Evolutionary conservation across 371 early-diverging fungal genomes (phyloP), one percentile per base, ranked within the genome.

Genomic region (Nematocida ironsii): DNA sequence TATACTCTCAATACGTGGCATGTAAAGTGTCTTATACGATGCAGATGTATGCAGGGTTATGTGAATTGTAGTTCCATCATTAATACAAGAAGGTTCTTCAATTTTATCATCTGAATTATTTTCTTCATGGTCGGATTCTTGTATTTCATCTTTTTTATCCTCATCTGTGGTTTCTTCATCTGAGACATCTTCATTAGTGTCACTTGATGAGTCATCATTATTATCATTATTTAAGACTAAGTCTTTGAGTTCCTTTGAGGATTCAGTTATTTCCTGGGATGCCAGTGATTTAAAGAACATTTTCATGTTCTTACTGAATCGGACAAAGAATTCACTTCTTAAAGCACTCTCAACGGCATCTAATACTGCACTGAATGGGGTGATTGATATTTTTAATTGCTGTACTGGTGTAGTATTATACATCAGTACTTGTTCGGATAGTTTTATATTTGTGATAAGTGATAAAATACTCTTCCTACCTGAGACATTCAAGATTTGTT

Each of bases 291-390:
- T 68, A 0, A 62, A 44, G 71, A 78, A 68, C 6, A 25, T 42
- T 70, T 82, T 85, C 42, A 87, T 68, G 44, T 83, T 67, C 57
- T 67, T 82, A 27, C 72, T 66, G 64, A 87, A 72, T 5, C 42
- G 13, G 7, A 55, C 40, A 57, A 87, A 72, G 70, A 87, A 87
- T 20, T 69, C 48, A 7, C 67, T 61, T 40, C 82, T 72, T 39
- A 87, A 18, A 2, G 58, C 47, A 9, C 56, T 33, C 6, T 56
- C 64, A 18, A 78, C 62, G 23, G 50, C 25, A 11, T 81, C 71
- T 13, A 68, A 64, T 33, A 62, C 25, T n/a, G 72, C 72, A 18
- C 2, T 23, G n/a, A 84, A 27, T 2, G 66, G 60, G 62, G 25
- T 45, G 13, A 86, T 66, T 23, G 23, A 39, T 7, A 87, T 50